Percentiles rank a stretch among this genome's conserved stretches.
Evolutionary conservation across 2,329 filamentous ascomycete species (phyloP).

Genomic region (Cadophora sp.): DNA sequence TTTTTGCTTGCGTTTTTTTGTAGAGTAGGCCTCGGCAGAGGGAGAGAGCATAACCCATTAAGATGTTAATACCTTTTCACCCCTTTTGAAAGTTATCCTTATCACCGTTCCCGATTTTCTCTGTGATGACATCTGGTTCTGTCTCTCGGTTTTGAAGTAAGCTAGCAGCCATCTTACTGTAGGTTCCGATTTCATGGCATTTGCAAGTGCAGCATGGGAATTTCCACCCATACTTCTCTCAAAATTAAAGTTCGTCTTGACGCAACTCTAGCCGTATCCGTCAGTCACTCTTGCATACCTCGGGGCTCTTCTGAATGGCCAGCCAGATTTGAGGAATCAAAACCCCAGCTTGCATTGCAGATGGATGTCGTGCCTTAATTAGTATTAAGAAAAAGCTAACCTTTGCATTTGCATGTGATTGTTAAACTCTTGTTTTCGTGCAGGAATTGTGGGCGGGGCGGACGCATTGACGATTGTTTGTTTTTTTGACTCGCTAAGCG

Average conservation of each 20-base stretch:
- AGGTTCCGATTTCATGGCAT: neutral
- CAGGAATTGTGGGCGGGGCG: neutral
- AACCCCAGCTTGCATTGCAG: neutral
- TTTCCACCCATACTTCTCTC: neutral
- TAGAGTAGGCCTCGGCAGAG: conserved; percentile 41
- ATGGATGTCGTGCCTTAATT: neutral
- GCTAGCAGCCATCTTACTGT: too few species aligned
- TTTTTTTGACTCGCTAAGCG: conserved; percentile 14
- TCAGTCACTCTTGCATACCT: neutral
- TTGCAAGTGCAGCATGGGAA: neutral
- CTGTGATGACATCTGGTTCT: neutral
- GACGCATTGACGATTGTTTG: conserved; percentile 17
- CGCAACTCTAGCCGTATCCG: neutral
- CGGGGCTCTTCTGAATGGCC: neutral
- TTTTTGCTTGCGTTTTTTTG: conserved; percentile 38
- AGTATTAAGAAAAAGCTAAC: too few species aligned
- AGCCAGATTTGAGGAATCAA: neutral
- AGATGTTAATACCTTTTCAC: conserved; percentile 36
- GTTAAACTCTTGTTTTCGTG: neutral
- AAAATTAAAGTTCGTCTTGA: neutral
- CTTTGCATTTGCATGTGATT: neutral
- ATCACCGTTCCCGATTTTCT: neutral
- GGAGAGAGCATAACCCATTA: conserved; percentile 29
- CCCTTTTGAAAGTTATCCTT: neutral
- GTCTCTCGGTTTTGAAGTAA: too few species aligned